A percentile compares a stretch with the other conserved stretches of the same genome.
Conservation (phyloP, 1,284 basidiomycete genomes). For the Cryptococcus deneoformans region DNA sequence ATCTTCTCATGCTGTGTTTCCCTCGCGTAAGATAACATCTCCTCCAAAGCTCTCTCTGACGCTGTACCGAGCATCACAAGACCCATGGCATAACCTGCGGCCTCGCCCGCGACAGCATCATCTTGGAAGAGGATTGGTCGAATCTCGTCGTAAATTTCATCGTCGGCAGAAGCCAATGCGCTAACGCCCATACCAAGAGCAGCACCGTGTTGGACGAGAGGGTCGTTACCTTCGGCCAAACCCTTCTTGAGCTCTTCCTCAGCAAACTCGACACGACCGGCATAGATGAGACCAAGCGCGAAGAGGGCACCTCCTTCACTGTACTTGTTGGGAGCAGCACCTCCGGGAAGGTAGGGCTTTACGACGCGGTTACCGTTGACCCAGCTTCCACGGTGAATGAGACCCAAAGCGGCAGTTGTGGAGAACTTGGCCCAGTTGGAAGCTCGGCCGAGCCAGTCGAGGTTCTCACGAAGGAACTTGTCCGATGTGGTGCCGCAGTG, state of each 20-base stretch:
- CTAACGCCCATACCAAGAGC: conserved; percentile 90
- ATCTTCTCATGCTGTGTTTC: conserved; percentile 99
- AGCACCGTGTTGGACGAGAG: conserved; percentile 93
- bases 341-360: conserved; percentile 87
- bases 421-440: conserved; percentile 98
- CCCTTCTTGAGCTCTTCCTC: conserved; percentile 66
- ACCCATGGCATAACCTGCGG: conserved; percentile 93
- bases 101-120: conserved; percentile 90
- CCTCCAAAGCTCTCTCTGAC: conserved; percentile 69
- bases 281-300: conserved; percentile 91
- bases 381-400: conserved; percentile 94
- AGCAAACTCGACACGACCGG: conserved; percentile 59
- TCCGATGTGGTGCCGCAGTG: conserved; percentile 94
- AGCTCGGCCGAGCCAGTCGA: conserved; percentile 90
- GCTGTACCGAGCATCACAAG: conserved; percentile 92
- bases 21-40: conserved; percentile 90
- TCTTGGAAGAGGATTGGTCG: conserved; percentile 85
- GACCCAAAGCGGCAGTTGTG: conserved; percentile 88
- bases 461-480: conserved; percentile 84
- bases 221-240: conserved; percentile 59
- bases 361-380: conserved; percentile 88
- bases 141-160: conserved; percentile 86
- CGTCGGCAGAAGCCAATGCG: conserved; percentile 83
- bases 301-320: conserved; percentile 92
- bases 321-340: conserved; percentile 60